Percentiles rank a stretch among this genome's conserved stretches.
Conservation (phyloP, 2,329 filamentous ascomycete species). For the Ceratocystiopsis minuta region DNA sequence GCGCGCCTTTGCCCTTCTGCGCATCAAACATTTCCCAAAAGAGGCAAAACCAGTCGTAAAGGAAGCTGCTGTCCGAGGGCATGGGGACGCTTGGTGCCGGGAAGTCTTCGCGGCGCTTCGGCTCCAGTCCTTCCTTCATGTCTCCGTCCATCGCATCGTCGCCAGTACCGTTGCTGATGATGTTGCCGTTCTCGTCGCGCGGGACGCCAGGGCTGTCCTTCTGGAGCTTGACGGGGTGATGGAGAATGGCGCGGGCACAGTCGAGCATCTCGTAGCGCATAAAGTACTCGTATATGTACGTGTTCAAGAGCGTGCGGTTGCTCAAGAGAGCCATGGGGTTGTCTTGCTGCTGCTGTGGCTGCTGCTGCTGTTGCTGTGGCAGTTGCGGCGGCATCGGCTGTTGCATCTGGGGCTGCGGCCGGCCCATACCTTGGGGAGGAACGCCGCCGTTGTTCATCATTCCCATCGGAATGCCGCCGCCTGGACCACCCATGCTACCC, state of each 20-base stretch:
- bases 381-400: constrained; percentile 1
- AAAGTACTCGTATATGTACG: constrained; percentile 85
- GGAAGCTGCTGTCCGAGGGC: constrained; percentile 57
- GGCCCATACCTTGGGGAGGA: constrained; percentile 9
- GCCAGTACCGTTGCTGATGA: constrained; percentile 47
- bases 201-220: constrained; percentile 54
- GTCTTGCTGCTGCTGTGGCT: constrained; percentile 9
- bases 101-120: constrained; percentile 62
- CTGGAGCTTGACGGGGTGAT: constrained; percentile 46
- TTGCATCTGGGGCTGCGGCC: neutral
- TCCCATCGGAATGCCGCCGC: constrained; percentile 25
- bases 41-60: constrained; percentile 94
- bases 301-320: constrained; percentile 49
- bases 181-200: constrained; percentile 48
- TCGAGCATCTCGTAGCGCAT: constrained; percentile 71
- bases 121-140: constrained; percentile 55
- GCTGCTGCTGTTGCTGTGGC: constrained; percentile 2
- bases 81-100: constrained; percentile 54
- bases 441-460: constrained; percentile 46
- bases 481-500: too few species aligned
- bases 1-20: constrained; percentile 52
- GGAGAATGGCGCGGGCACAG: constrained; percentile 58
- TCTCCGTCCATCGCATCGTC: constrained; percentile 73
- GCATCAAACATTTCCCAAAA: constrained; percentile 94
- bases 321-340: constrained; percentile 21